Evolutionary conservation across 345 rosid genomes (phyloP), one percentile per base, ranked within the genome.

Genomic region (Eucalyptus marginata): DNA sequence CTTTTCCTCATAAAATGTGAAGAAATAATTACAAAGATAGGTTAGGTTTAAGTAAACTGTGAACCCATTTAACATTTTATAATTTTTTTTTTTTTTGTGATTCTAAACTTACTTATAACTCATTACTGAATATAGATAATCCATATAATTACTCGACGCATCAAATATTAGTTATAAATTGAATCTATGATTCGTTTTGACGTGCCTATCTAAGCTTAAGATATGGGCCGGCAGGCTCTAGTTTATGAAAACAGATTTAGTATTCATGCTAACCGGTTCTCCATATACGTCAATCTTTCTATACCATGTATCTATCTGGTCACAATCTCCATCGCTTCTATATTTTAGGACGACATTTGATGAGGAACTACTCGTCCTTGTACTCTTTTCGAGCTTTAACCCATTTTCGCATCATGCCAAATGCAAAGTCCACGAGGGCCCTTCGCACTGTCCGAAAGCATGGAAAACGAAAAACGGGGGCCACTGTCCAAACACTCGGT

Each of bases 11-110:
- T 56, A 56, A 56, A 56, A 56, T 22, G 62, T 4, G 27, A 56
- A 56, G 29, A 24, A 24, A 56, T 22, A 9, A 24, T 56, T 0
- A 56, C 29, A 24, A 56, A 56, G 12, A 56, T 24, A 0, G 13
- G 62, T 24, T 56, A 0, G 13, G 13, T 24, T 1, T 56, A 24
- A 0, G 0, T 0, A 56, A 56, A 4, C 0, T 56, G 0, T 56
- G 0, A 56, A 56, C 13, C 6, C 27, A 24, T 24, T 56, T 56
- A 56, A 56, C 1, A 56, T 8, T 8, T 22, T 50, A 18, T 1
- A 20, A n/a, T n/a, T n/a, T n/a, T 52, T 54, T 13, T 18, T 54
- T 18, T 3, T 54, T 54, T 20, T 8, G 5, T 54, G 11, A 0
- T 22, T 56, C 5, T 2, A 56, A 24, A 56, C 29, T 22, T 56